phyloP scores from a whole-genome alignment of 768 basidiomycete species.

The Gelatoporia subvermispora region DNA sequence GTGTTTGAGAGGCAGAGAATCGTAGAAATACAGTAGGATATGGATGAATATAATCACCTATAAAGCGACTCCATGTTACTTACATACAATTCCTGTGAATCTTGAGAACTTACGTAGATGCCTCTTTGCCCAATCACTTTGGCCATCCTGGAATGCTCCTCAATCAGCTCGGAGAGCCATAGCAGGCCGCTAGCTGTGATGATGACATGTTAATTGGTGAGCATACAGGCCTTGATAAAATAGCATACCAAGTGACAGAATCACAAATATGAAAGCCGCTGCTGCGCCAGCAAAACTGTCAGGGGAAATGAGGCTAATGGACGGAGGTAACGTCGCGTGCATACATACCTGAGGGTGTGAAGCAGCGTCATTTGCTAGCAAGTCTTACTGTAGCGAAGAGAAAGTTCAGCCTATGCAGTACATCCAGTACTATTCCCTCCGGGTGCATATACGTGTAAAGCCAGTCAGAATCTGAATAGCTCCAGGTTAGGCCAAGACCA shows the following conservation, averaged over 20 bases:
- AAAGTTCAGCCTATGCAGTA: no score
- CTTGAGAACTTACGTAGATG: conserved; percentile 75
- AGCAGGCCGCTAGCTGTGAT: conserved; percentile 82
- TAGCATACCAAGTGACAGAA: conserved; percentile 76
- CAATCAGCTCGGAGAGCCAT: conserved; percentile 92
- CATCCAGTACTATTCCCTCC: no score
- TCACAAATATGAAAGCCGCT: conserved; percentile 85
- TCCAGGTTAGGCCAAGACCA: no score
- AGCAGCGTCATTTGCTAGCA: conserved; percentile 10
- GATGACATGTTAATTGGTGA: conserved; percentile 5
- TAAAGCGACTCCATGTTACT: background rate
- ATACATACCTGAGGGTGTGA: conserved; percentile 13
- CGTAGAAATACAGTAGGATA: conserved; percentile 68
- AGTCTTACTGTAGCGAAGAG: no score
- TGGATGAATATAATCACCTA: conserved; percentile 81
- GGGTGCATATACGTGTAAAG: no score
- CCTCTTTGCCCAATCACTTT: conserved; percentile 79
- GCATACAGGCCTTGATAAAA: background rate
- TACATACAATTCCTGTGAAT: no score
- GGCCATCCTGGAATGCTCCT: conserved; percentile 82
- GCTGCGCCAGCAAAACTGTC: conserved; percentile 71
- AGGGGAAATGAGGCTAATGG: background rate
- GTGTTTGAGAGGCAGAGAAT: conserved; percentile 73
- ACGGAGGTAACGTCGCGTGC: background rate
- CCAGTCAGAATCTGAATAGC: no score